phyloP scores from a whole-genome alignment of 441 rosid genomes.

The Jatropha podagrica region DNA sequence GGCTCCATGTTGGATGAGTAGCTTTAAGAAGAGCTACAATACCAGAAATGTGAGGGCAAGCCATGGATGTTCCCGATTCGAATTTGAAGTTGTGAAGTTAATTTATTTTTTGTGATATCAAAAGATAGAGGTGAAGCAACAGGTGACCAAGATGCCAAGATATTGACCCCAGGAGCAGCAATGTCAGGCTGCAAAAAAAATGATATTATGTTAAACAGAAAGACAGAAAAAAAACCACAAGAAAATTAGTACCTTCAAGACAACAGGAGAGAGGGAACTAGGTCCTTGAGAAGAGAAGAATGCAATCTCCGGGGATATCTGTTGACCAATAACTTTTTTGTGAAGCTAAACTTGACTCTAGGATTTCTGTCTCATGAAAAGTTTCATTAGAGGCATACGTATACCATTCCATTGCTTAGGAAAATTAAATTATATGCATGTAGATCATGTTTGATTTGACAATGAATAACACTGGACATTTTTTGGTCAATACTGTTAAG shows the following conservation, averaged over 20 bases:
- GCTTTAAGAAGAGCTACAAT: conserved; percentile 74
- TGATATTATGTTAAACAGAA: not conserved
- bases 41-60: conserved; percentile 87
- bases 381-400: conserved; percentile 5
- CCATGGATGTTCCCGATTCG: conserved; percentile 92
- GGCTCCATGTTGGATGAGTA: conserved; percentile 61
- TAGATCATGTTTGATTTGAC: not conserved
- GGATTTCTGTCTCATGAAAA: conserved; percentile 39
- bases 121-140: conserved; percentile 19
- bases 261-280: conserved; percentile 54
- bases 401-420: not conserved
- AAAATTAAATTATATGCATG: no score
- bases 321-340: conserved; percentile 39
- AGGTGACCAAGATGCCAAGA: conserved; percentile 49
- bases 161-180: conserved; percentile 48
- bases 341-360: conserved; percentile 37
- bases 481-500: not conserved
- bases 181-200: conserved; percentile 41
- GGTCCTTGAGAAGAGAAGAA: conserved; percentile 78
- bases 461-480: not conserved
- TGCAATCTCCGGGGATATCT: conserved; percentile 54
- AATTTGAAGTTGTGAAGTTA: conserved; percentile 33
- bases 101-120: not conserved
- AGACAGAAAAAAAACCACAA: not conserved
- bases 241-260: conserved; percentile 56